Conservation (phyloP, 495 filamentous ascomycete species). For the Penicillium lividum region DNA sequence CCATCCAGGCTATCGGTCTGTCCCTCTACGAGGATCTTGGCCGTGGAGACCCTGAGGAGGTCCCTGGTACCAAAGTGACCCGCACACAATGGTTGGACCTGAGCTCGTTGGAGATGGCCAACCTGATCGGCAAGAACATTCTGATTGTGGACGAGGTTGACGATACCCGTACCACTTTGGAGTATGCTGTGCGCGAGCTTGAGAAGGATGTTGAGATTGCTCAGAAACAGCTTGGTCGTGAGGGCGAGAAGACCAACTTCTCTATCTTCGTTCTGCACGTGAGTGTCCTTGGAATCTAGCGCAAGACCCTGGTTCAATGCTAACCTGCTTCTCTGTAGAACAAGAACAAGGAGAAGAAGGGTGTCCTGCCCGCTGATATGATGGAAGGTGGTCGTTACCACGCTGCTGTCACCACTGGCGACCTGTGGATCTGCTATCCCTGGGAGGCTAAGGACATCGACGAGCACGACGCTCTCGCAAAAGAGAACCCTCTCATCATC, state of each 20-base stretch:
- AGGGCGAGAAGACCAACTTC: constrained; percentile 78
- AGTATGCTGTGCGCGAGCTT: constrained; percentile 94
- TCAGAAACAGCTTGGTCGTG: constrained; percentile 65
- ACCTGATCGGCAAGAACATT: constrained; percentile 93
- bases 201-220: constrained; percentile 93
- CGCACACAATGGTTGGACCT: constrained; percentile 98
- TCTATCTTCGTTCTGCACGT: constrained; percentile 94
- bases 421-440: constrained; percentile 99
- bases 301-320: neutral
- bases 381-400: constrained; percentile 73
- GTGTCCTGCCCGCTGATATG: constrained; percentile 78
- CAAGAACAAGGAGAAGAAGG: constrained; percentile 96
- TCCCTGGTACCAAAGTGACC: constrained; percentile 88
- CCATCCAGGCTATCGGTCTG: constrained; percentile 98
- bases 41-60: constrained; percentile 62
- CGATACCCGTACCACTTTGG: constrained; percentile 93
- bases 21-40: constrained; percentile 91
- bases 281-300: constrained; percentile 37
- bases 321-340: constrained; percentile 55
- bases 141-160: constrained; percentile 99
- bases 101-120: constrained; percentile 82
- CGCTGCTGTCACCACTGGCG: constrained; percentile 81
- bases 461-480: constrained; percentile 77
- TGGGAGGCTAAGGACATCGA: constrained; percentile 98
- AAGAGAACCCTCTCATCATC: constrained; percentile 43